These are phyloP conservation scores for Galerina sulciceps DNA, from an alignment of 768 basidiomycete species.

Conservation along the genomic window DNA sequence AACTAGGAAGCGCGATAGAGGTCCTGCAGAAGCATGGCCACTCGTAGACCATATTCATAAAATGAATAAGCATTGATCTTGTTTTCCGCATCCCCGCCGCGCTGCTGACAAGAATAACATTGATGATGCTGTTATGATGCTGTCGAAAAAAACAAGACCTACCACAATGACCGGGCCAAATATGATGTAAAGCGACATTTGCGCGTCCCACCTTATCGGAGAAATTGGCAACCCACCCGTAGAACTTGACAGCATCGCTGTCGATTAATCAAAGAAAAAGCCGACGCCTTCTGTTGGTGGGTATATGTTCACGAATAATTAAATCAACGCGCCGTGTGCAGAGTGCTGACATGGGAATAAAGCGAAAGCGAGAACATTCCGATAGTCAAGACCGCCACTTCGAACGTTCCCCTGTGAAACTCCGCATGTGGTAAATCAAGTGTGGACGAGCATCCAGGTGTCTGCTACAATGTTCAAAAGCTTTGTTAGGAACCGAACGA, in stretches of 20 bases:
- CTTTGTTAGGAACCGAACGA: no score
- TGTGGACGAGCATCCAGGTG: not conserved
- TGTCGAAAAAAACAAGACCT: not conserved
- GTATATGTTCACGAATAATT: no score
- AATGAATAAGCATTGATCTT: conserved; percentile 7
- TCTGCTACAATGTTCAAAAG: not conserved
- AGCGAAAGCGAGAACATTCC: conserved; percentile 1
- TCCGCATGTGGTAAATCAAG: not conserved
- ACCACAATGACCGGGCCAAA: conserved; percentile 1
- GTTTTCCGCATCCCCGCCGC: conserved; percentile 20
- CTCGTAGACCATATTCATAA: conserved; percentile 1
- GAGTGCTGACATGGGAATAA: conserved; percentile 1
- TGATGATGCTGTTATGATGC: conserved; percentile 8
- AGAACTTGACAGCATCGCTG: not conserved
- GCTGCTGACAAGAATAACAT: conserved; percentile 5
- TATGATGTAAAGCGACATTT: not conserved
- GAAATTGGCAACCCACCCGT: not conserved
- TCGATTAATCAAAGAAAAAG: not conserved
- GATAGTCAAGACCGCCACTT: not conserved
- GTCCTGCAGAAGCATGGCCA: conserved; percentile 3
- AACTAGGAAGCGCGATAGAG: conserved; percentile 1
- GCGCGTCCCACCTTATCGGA: not conserved
- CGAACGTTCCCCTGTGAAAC: not conserved
- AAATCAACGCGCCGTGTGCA: not conserved
- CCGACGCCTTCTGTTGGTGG: not conserved